Evolutionary conservation across 495 filamentous ascomycete species (phyloP), one percentile per base, ranked within the genome.

Genomic region (Aspergillus wentii): DNA sequence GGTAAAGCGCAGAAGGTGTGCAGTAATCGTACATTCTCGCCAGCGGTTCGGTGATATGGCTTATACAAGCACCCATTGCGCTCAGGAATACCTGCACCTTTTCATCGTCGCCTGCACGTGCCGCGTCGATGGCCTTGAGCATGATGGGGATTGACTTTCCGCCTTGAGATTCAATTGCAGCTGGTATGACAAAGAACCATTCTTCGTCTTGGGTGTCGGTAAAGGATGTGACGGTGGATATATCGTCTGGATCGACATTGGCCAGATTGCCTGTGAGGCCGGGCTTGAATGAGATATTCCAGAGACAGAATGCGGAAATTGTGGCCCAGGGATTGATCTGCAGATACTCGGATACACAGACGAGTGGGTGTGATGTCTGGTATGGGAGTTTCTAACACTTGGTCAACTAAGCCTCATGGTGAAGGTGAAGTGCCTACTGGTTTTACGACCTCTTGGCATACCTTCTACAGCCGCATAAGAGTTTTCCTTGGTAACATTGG

Each of bases 161-260:
- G 20, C 88, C 91, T 33, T 85, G 79, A 39, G 91, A 91, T 68
- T 98, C 92, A 50, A 98, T 92, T 35, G 91, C 92, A 3, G 95
- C 86, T 0, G 89, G 95, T 29, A 97, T 78, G 9, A 96, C 74
- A 55, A 95, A 94, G 59, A 98, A 98, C 92, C 92, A 97, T 36
- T 91, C 91, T 59, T 98, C 92, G 49, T 98, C 92, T 26, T 90
- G 72, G 8, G 87, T 86, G 15, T 86, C 92, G 10, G 94, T 97
- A 55, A 95, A 94, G 6, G 92, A 95, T 30, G 75, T 70, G 39
- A 92, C 68, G 1, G 85, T 83, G 13, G 81, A 78, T 29, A 98
- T 69, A 44, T 95, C 94, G 41, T 94, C 82, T 14, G 94, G 76
- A 33, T 80, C 74, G 43, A n/a, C n/a, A n/a, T n/a, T n/a, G n/a